Evolutionary conservation across 805 yeast species (phyloP).

Genomic region (Schizosaccharomyces osmophilus): DNA sequence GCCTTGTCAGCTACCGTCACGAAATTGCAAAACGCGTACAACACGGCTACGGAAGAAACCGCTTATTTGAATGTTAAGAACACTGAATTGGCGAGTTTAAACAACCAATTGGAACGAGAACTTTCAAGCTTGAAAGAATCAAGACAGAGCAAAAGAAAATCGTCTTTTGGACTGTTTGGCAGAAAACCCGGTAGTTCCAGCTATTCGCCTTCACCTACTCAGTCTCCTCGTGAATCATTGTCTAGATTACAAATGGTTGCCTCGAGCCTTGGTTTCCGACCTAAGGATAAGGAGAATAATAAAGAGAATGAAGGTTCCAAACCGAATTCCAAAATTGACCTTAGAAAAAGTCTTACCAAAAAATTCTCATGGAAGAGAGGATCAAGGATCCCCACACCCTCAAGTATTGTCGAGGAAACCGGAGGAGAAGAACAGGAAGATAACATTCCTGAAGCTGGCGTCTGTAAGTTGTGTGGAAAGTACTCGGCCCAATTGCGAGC

Average conservation of each 20-base stretch:
- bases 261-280: not conserved
- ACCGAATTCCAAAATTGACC: not conserved
- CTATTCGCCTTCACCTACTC: not conserved
- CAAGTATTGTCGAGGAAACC: not conserved
- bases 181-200: not conserved
- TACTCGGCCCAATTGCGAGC: not conserved
- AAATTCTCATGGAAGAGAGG: not conserved
- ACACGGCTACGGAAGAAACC: constrained; percentile 13
- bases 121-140: not conserved
- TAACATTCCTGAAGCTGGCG: not conserved
- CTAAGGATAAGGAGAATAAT: not conserved
- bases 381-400: not conserved
- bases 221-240: not conserved
- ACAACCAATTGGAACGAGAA: constrained; percentile 17
- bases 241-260: not conserved
- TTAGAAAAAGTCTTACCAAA: not conserved
- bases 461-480: not conserved
- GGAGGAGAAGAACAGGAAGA: not conserved
- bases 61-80: constrained; percentile 14
- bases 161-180: not conserved
- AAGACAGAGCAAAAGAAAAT: not conserved
- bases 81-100: constrained; percentile 17
- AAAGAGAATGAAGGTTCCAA: not conserved
- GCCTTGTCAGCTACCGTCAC: not conserved
- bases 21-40: not conserved